phyloP scores from a whole-genome alignment of 1,284 basidiomycete species.

The Singerocomus inundabilis region DNA sequence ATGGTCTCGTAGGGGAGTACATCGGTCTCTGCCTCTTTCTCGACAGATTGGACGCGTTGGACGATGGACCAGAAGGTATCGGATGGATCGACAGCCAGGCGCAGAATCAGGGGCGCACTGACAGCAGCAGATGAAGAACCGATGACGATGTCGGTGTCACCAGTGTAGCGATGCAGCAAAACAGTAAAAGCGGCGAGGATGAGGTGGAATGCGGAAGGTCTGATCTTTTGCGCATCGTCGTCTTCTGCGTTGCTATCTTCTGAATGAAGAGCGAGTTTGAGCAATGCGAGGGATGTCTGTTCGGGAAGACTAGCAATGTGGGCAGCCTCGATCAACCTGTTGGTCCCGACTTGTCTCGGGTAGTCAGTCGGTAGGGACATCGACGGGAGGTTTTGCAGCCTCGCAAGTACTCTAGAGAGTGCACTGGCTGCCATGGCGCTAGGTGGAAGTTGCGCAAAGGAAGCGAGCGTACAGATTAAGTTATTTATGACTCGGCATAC shows the following conservation, averaged over 20 bases:
- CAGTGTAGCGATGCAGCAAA: slow-evolving; percentile 92
- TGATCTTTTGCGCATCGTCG: slow-evolving; percentile 45
- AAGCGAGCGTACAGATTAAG: not conserved
- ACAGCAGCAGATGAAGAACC: slow-evolving; percentile 85
- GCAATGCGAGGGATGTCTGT: slow-evolving; percentile 64
- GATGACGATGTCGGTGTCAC: slow-evolving; percentile 92
- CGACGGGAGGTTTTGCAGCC: slow-evolving; percentile 79
- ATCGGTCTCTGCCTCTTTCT: slow-evolving; percentile 83
- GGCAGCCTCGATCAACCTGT: slow-evolving; percentile 78
- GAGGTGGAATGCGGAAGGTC: slow-evolving; percentile 88
- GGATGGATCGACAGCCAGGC: slow-evolving; percentile 81
- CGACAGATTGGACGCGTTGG: slow-evolving; percentile 80
- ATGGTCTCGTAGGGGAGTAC: slow-evolving; percentile 82
- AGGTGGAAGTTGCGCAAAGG: not conserved
- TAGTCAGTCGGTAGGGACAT: slow-evolving; percentile 97
- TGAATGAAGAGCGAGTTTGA: slow-evolving; percentile 75
- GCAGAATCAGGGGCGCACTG: slow-evolving; percentile 80
- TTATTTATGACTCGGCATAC: slow-evolving; percentile 6
- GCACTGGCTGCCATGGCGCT: slow-evolving; percentile 38
- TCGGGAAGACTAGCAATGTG: slow-evolving; percentile 65
- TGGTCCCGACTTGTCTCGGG: slow-evolving; percentile 75
- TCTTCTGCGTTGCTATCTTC: slow-evolving; percentile 55
- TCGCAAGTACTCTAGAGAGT: slow-evolving; percentile 55
- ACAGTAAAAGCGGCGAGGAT: slow-evolving; percentile 90
- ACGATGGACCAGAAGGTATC: slow-evolving; percentile 94